Evolutionary conservation across 2,329 filamentous ascomycete genomes (phyloP), one percentile per base, ranked within the genome.

Genomic region (Sclerotinia spermophila): DNA sequence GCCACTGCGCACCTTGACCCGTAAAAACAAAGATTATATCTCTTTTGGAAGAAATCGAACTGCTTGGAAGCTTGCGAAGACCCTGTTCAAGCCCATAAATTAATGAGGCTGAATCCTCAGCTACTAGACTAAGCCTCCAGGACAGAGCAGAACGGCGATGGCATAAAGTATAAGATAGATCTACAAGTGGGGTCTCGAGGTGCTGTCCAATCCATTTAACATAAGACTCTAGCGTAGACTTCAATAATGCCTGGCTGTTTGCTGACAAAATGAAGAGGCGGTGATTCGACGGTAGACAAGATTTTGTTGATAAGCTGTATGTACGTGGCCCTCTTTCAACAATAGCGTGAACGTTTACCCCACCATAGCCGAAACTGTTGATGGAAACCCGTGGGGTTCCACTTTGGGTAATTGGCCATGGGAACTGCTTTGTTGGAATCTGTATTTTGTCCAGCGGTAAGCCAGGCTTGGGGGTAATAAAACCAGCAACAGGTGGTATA

Each of bases 1-100:
- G n/a, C 76, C 76, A 79, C 67, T 79, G 77, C 0, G 77, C 76
- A 21, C 78, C 78, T 51, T 79, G 78, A 3, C 61, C 61, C 7
- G 75, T 75, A 71, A 77, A 78, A 4, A 78, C 70, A 61, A 74
- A 75, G 5, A 42, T 42, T 42, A 42, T 42, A 42, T 42, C 40
- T 42, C 40, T 42, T 42, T 42, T 42, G 40, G 40, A 42, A 42
- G 40, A 42, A 42, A 42, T 42, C 40, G 40, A 42, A 42, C 40
- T 42, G 40, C 40, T 42, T 42, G 40, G 40, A 42, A 42, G 40
- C 40, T 42, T 42, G 40, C 40, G 40, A 42, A 42, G 40, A 13
- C 40, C 40, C 13, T 42, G 40, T 42, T 42, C 13, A 42, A 42
- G 40, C 40, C 40, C 40, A 42, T 42, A 7, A 42, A 42, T 42